A percentile compares a stretch with the other conserved stretches of the same genome.
These are phyloP conservation scores for Lippia alba DNA, from an alignment of 305 asterid genomes.

Conservation along the genomic window DNA sequence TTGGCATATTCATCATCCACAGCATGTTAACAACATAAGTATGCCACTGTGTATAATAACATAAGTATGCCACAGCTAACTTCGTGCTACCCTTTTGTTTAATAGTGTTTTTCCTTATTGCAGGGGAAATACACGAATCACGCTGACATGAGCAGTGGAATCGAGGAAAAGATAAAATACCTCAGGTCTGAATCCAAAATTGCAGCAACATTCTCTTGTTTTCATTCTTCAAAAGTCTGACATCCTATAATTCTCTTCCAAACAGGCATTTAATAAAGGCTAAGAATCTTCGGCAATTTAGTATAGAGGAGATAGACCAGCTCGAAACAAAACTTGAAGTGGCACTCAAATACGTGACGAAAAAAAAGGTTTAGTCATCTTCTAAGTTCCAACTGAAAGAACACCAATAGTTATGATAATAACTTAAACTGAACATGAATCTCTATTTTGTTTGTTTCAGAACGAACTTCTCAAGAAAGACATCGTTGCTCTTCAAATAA, in stretches of 20 bases:
- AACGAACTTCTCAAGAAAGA: constrained; percentile 19
- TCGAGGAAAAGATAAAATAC: constrained; percentile 7
- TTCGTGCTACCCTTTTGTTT: not conserved
- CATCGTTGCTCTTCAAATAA: not conserved
- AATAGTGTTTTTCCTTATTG: not conserved
- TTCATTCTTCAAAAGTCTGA: not conserved
- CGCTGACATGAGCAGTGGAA: not conserved
- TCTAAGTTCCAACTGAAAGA: not conserved
- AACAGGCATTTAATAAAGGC: constrained; percentile 15
- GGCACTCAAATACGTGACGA: not conserved
- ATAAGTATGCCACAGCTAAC: not conserved
- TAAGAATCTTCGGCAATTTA: not conserved
- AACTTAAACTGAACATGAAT: not conserved
- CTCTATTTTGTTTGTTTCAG: constrained; percentile 18
- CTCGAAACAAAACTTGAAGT: constrained; percentile 26
- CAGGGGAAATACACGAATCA: constrained; percentile 17
- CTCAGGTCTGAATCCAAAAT: constrained; percentile 22
- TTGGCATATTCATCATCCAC: not conserved
- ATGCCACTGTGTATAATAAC: no score
- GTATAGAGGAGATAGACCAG: constrained; percentile 2
- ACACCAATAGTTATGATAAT: not conserved
- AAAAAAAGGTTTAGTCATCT: constrained; percentile 17
- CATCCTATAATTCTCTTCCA: not conserved
- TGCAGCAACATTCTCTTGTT: not conserved
- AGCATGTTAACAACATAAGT: no score